phyloP scores from a whole-genome alignment of 805 yeast species.

The Metschnikowia aberdeeniae region DNA sequence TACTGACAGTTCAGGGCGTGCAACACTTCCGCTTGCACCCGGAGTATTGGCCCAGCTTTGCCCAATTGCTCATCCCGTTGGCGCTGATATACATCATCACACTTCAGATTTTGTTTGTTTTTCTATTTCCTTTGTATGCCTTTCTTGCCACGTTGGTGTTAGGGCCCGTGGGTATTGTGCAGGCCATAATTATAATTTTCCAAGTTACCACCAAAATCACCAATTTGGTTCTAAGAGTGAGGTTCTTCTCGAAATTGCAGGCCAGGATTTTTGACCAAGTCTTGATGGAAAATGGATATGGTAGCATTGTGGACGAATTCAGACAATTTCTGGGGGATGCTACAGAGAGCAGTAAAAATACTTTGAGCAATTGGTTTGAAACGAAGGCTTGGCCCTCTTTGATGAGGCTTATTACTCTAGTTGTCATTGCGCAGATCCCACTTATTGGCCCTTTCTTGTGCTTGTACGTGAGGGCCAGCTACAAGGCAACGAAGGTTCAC shows the following conservation, averaged over 20 bases:
- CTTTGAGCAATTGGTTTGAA: slow-evolving; percentile 3
- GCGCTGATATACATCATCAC: slow-evolving; percentile 34
- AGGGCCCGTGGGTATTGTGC: slow-evolving; percentile 50
- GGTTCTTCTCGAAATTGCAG: slow-evolving; percentile 47
- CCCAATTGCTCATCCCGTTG: slow-evolving; percentile 46
- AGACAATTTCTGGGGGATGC: background rate
- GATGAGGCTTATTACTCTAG: slow-evolving; percentile 28
- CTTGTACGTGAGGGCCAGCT: slow-evolving; percentile 49
- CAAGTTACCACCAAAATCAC: slow-evolving; percentile 43
- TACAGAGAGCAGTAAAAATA: background rate
- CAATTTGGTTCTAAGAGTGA: slow-evolving; percentile 35
- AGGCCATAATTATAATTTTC: slow-evolving; percentile 42
- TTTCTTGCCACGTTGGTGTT: slow-evolving; percentile 37
- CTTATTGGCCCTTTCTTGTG: slow-evolving; percentile 55
- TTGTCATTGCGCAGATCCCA: slow-evolving; percentile 49
- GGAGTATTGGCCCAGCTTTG: slow-evolving; percentile 42
- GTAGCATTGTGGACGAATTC: slow-evolving; percentile 35
- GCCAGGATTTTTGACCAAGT: slow-evolving; percentile 46
- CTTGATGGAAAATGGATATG: slow-evolving; percentile 41
- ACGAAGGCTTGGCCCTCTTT: slow-evolving; percentile 22
- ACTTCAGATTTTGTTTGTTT: slow-evolving; percentile 30
- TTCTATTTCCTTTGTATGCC: slow-evolving; percentile 45
- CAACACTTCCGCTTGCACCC: slow-evolving; percentile 28
- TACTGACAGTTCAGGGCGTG: slow-evolving; percentile 11
- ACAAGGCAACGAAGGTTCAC: slow-evolving; percentile 50